Base-by-base conservation (phyloP, 331 rosid species). In the Saraca asoca region DNA sequence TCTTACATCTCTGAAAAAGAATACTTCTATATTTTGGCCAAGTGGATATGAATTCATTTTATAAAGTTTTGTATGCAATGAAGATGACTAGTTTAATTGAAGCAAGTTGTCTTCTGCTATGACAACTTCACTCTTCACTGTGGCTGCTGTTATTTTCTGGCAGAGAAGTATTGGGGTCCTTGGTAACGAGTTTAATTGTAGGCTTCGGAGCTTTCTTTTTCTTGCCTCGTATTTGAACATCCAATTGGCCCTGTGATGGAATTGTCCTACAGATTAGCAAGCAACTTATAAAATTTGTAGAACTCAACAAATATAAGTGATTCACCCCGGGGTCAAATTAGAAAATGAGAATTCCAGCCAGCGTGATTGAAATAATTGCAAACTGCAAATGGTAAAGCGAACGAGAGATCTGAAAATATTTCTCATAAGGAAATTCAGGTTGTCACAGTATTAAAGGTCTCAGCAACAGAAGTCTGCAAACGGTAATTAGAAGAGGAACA, bases 121-220 rank as follows among this genome's bases (percentile, higher is more conserved):
- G 17, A 45, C 6, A 20, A 51, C 34, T 72, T 74, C 0, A 44
- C 67, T 18, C 7, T 66, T 9, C 61, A 62, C 31, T 24, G 31
- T 1, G 31, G 31, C 31, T 24, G 70, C 54, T 41, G 33, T 2
- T 68, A 60, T 79, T 52, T 85, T 71, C 81, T 17, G 85, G 79
- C 14, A 74, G 18, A 6, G 80, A 58, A 52, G 84, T 67, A 63
- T 24, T 3, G 56, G 85, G 48, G 46, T 79, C 77, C 56, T 59
- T 72, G 51, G 86, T 72, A 46, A 85, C 81, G 38, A 88, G 49
- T 48, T 72, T 78, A 72, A 88, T 82, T 19, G 24, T 75, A 9
- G 89, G 82, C 73, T 78, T 85, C 39, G 58, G 38, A 43, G 6
- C 73, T 35, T 38, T 81, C 78, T 74, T 87, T 56, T 74, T 88